Conservation (phyloP, 495 filamentous ascomycete genomes). For the Cercophora samala region DNA sequence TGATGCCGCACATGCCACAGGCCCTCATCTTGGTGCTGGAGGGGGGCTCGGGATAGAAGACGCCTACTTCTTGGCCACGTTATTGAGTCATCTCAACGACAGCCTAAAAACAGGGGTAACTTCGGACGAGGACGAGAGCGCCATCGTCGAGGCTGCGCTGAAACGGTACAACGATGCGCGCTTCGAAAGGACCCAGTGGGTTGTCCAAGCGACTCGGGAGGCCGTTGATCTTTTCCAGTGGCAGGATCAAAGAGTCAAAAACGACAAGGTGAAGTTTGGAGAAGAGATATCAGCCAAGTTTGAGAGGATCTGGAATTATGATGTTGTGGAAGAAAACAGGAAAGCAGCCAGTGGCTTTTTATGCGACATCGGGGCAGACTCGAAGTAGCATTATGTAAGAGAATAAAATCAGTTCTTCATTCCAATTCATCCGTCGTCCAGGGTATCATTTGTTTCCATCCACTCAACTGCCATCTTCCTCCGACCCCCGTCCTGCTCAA, state of each 20-base stretch:
- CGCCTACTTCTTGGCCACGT: slow-evolving; percentile 41
- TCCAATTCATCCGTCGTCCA: neutral
- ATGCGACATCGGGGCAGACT: neutral
- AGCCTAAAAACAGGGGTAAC: neutral
- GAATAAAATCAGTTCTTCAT: neutral
- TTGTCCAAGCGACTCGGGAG: slow-evolving; percentile 35
- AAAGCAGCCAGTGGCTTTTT: neutral
- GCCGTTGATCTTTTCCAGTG: slow-evolving; percentile 44
- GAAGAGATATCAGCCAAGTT: slow-evolving; percentile 30
- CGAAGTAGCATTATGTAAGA: neutral
- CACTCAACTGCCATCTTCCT: neutral
- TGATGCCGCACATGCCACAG: slow-evolving; percentile 42
- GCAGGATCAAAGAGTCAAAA: slow-evolving; percentile 28
- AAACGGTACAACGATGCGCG: slow-evolving; percentile 36
- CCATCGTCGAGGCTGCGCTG: slow-evolving; percentile 34
- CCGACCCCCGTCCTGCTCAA: neutral
- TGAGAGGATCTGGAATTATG: slow-evolving; percentile 42
- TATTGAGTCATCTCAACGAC: slow-evolving; percentile 35
- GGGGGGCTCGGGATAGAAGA: slow-evolving; percentile 57
- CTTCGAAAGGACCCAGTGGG: slow-evolving; percentile 39
- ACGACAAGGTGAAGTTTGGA: slow-evolving; percentile 34
- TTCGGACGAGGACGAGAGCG: neutral
- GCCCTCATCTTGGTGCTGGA: slow-evolving; percentile 53
- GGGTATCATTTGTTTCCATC: neutral
- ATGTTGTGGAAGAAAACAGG: slow-evolving; percentile 21